Base-by-base conservation (phyloP, 2,329 filamentous ascomycete genomes). In the Ciborinia camelliae region DNA sequence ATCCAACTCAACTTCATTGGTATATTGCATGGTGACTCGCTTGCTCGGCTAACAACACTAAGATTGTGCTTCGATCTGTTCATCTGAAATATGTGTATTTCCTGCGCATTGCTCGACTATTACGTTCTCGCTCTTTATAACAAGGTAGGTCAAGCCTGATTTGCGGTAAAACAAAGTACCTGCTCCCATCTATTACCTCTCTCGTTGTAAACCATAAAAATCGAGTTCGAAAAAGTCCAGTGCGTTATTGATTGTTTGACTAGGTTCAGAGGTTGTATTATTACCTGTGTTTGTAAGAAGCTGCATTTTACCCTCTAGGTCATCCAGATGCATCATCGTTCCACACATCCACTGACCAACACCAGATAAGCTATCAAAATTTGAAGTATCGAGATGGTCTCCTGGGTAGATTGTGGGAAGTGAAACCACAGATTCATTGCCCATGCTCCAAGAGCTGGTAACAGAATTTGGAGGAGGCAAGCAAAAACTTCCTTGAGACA, bases 301-400 rank as follows among this genome's bases (percentile, higher is more conserved):
- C 8, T 35, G n/a, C 14, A 23, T 7, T 47, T 26, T 41, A 26
- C n/a, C 9, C 10, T 47, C 55, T 23, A 47, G 39, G 9, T 32
- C 39, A 23, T 59, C n/a, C n/a, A 6, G 2, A 3, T 32, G n/a
- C 14, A 20, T 23, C 41, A 2, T 47, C n/a, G n/a, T 59, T 35
- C n/a, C 55, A 48, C 28, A 59, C 7, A 14, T 47, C 55, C 55
- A 59, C 14, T 47, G n/a, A 15, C 41, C 55, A 59, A 47, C n/a
- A 26, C 41, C 55, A 2, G 15, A 32, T 26, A 59, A 4, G 1
- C 7, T 15, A 23, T 37, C 6, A 26, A 20, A 26, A 20, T 47
- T 18, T 4, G 20, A 45, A 26, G 28, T 12, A 35, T 32, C 54
- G 41, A 47, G 7, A 45, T 18, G 12, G 6, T 47, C 41, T 10